Evolutionary conservation across 306 rosid species (phyloP), one percentile per base, ranked within the genome.

Genomic region (Ormosia emarginata): DNA sequence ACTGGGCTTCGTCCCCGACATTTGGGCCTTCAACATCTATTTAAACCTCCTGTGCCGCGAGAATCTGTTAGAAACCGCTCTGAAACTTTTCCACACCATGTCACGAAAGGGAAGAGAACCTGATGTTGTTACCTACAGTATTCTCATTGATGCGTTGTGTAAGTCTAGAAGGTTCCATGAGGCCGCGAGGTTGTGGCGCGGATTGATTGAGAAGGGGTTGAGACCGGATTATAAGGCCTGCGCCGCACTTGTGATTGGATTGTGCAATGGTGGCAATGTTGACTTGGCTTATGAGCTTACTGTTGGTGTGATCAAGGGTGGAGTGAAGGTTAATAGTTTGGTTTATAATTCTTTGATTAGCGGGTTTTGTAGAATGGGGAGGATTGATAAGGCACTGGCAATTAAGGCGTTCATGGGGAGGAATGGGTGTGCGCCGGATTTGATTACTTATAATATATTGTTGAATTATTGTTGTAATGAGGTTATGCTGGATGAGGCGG

Each of bases 271-370:
- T 53, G 90, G 92, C 39, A 87, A 91, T 78, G 97, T 95, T 80
- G 92, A 93, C 79, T 95, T 93, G 88, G 98, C 97, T 2, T 95
- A 95, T 85, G 94, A 95, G 62, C 95, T 95, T 74, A 80, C 82
- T 4, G 85, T 91, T 47, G 94, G 83, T 33, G 90, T 80, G 71
- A 85, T 91, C 55, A 92, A 88, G 80, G 88, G 85, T 71, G 87
- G 88, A 6, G 77, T 89, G 10, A 65, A 85, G 86, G 89, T 94
- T 58, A 87, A 63, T 70, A 72, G 24, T 66, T 75, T 88, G 87
- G 90, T 91, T 49, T 95, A 88, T 61, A 93, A 93, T 84, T 84
- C 97, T 36, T 78, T 95, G 80, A 91, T 95, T 77, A 79, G 78
- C 8, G 99, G 98, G 83, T 95, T 91, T 81, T 95, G 97, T 85